Evolutionary conservation across 805 yeast genomes (phyloP), one percentile per base, ranked within the genome.

Genomic region (Candida ficus): DNA sequence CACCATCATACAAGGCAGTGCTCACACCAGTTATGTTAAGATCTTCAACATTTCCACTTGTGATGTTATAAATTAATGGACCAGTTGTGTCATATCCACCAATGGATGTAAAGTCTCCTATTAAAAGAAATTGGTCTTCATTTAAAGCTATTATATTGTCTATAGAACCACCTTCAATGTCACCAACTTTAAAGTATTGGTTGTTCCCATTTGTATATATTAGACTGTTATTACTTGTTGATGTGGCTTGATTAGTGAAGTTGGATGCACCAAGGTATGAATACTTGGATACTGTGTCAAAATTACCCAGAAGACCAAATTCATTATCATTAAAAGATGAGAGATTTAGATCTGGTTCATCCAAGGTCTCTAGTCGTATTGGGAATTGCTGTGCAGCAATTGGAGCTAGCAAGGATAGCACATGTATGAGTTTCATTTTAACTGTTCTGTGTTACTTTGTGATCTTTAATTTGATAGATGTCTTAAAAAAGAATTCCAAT

Each of bases 1-100:
- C 69, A 2, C 48, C 35, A 60, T 80, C 80, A 40, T 78, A 74
- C 30, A 66, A 63, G 1, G 75, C 69, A 0, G 79, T 52, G 4
- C 58, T 50, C 3, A 82, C 68, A 1, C 78, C 80, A 4, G 36
- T 20, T 0, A 52, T 31, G 9, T 58, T 33, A 1, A 47, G 18
- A 11, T 50, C 33, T 11, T 38, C 37, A 35, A 58, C 50, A 1
- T 56, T 41, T 7, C 58, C 44, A 7, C 47, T 52, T 1, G 70
- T 46, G 2, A 56, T 33, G 43, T 68, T 66, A 49, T 56, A 60
- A 1, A 63, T 35, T 2, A 63, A 38, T 26, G 68, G 71, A 1
- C 56, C 55, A 7, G 56, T 46, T 13, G 60, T 45, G n/a, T 52
- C 37, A 17, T 38, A 38, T 4, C 49, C 50, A 0, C 50, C 53